Percentiles rank a stretch among this genome's conserved stretches.
Conservation (phyloP, 352 stramenopile genomes). For the Pythium periplocum region DNA sequence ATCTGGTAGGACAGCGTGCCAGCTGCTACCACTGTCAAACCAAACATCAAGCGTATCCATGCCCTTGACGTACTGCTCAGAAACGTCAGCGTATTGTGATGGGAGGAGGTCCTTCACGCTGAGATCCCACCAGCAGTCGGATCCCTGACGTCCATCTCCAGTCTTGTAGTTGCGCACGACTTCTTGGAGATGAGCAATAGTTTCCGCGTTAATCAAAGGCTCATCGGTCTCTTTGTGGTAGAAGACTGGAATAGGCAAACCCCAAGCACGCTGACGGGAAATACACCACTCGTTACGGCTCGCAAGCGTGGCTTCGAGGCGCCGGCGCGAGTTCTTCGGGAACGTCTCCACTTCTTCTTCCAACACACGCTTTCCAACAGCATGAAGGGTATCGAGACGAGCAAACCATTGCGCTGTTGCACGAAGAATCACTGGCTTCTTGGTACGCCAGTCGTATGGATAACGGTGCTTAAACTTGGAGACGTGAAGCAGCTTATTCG, state of each 20-base stretch:
- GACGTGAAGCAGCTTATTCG: conserved; percentile 81
- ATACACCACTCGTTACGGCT: conserved; percentile 98
- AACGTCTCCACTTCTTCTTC: conserved; percentile 89
- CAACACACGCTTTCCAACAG: conserved; percentile 52
- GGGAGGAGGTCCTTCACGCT: conserved; percentile 66
- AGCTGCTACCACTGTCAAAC: conserved; percentile 95
- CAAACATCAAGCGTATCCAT: conserved; percentile 99
- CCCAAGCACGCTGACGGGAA: conserved; percentile 96
- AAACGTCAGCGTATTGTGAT: conserved; percentile 45
- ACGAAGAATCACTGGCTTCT: conserved; percentile 97
- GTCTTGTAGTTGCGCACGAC: conserved; percentile 44
- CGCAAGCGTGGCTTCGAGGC: conserved; percentile 83
- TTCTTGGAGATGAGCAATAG: conserved; percentile 79
- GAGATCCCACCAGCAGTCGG: conserved; percentile 96
- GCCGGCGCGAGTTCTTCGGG: conserved; percentile 75
- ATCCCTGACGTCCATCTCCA: conserved; percentile 77
- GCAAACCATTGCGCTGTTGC: conserved; percentile 99
- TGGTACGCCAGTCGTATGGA: conserved; percentile 99
- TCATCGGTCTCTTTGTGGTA: conserved; percentile 90
- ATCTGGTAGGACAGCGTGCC: conserved; percentile 62
- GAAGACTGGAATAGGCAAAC: conserved; percentile 98
- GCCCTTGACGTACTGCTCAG: conserved; percentile 91
- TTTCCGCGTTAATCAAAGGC: conserved; percentile 90
- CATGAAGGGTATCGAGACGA: conserved; percentile 91
- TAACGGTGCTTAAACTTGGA: conserved; percentile 93